phyloP scores from a whole-genome alignment of 2,329 filamentous ascomycete genomes.

The Colletotrichum camelliae region DNA sequence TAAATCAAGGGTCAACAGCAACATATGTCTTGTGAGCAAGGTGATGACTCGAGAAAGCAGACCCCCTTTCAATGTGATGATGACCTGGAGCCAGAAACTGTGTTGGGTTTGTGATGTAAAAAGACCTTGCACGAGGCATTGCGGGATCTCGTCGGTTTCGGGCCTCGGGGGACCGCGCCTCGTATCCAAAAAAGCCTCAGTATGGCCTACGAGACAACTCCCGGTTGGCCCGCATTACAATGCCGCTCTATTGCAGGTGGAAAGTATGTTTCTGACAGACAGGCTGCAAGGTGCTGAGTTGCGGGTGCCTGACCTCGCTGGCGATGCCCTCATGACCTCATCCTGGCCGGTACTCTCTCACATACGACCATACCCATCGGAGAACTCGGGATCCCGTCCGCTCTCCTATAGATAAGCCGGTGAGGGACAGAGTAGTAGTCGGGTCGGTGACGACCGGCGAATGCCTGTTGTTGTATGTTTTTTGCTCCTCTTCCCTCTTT shows the following conservation, averaged over 20 bases:
- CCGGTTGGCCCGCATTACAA: rapidly evolving
- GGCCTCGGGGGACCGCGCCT: background rate
- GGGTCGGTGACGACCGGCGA: background rate
- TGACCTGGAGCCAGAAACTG: background rate
- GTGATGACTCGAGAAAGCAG: background rate
- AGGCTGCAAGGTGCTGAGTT: background rate
- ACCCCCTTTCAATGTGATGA: background rate
- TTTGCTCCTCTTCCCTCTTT: background rate
- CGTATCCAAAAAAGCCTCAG: background rate
- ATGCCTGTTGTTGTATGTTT: background rate
- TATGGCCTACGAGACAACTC: background rate
- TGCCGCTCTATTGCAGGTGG: background rate
- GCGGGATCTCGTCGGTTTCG: background rate
- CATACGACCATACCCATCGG: background rate
- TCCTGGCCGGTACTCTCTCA: background rate
- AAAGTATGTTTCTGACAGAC: background rate
- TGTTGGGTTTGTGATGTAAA: background rate
- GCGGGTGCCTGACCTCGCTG: background rate
- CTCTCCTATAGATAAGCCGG: background rate
- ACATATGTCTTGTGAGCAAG: background rate
- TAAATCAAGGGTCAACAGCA: background rate
- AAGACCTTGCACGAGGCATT: background rate
- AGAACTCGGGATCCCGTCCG: background rate
- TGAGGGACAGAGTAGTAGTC: background rate
- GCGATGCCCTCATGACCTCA: background rate